These are phyloP conservation scores for Coemansia sp. DNA, from an alignment of 192 early-diverging fungal species.

Conservation along the genomic window DNA sequence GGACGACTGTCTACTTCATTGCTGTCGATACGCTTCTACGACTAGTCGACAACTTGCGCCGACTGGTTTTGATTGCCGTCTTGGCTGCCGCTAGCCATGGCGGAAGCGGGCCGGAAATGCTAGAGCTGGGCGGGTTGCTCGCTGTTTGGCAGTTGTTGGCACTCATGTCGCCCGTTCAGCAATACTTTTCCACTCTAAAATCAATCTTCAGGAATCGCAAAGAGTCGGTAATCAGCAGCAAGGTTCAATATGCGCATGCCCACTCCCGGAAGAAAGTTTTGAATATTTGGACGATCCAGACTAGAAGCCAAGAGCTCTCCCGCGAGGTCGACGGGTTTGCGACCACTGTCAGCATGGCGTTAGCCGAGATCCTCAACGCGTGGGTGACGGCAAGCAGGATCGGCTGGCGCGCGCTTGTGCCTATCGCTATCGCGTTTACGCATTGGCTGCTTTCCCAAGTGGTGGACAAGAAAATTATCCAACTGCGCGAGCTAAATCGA, in stretches of 20 bases:
- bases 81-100: not conserved
- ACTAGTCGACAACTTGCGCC: not conserved
- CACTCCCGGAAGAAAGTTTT: not conserved
- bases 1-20: not conserved
- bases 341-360: not conserved
- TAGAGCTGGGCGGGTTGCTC: not conserved
- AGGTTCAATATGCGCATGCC: not conserved
- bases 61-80: constrained; percentile 11
- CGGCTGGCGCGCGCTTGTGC: constrained; percentile 32
- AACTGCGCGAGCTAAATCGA: not conserved
- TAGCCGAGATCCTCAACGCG: constrained; percentile 9
- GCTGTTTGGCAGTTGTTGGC: constrained; percentile 13
- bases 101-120: not conserved
- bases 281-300: not conserved
- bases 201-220: not conserved
- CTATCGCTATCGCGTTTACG: constrained; percentile 11
- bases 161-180: not conserved
- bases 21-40: not conserved
- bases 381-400: constrained; percentile 32
- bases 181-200: not conserved
- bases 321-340: not conserved
- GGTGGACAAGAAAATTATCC: not conserved
- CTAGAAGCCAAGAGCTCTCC: no score
- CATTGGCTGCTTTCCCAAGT: constrained; percentile 6
- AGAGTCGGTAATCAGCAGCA: constrained; percentile 1